These are phyloP conservation scores for Camellia japonica DNA, from an alignment of 148 eudicot species.

Conservation along the genomic window DNA sequence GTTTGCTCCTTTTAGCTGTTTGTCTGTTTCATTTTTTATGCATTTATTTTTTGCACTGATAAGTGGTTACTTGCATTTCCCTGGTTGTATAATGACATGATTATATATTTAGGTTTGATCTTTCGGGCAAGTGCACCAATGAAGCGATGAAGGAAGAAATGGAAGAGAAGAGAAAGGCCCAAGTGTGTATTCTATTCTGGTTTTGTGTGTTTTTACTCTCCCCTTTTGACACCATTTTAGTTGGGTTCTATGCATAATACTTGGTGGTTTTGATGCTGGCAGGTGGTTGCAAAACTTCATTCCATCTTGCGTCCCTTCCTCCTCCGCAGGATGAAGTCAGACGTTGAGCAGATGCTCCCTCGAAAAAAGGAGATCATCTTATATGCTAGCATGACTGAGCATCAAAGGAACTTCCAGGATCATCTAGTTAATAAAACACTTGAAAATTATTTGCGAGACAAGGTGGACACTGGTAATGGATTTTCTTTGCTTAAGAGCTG, in stretches of 20 bases:
- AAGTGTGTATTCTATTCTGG: slow-evolving; percentile 38
- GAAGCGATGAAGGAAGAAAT: slow-evolving; percentile 63
- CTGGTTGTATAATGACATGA: neutral
- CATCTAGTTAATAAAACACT: slow-evolving; percentile 67
- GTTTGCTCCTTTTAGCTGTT: neutral
- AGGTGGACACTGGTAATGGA: slow-evolving; percentile 41
- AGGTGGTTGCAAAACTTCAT: slow-evolving; percentile 96
- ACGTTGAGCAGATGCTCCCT: slow-evolving; percentile 84
- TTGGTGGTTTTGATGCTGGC: slow-evolving; percentile 14
- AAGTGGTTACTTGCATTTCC: slow-evolving; percentile 4
- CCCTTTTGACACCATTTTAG: neutral
- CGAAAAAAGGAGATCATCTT: slow-evolving; percentile 91
- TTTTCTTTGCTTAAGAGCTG: slow-evolving; percentile 2
- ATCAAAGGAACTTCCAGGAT: slow-evolving; percentile 81
- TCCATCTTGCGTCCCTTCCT: slow-evolving; percentile 91
- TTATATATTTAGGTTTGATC: slow-evolving; percentile 63
- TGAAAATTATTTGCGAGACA: slow-evolving; percentile 58
- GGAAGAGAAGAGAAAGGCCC: slow-evolving; percentile 78
- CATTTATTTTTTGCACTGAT: neutral
- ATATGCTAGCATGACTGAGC: slow-evolving; percentile 84
- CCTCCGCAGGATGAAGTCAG: slow-evolving; percentile 85
- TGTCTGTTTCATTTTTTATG: neutral
- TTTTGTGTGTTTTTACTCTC: neutral
- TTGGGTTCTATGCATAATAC: neutral
- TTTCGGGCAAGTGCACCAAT: slow-evolving; percentile 71